Conservation (phyloP, 2,329 filamentous ascomycete species). For the Mycosphaerelloides madeirae region DNA sequence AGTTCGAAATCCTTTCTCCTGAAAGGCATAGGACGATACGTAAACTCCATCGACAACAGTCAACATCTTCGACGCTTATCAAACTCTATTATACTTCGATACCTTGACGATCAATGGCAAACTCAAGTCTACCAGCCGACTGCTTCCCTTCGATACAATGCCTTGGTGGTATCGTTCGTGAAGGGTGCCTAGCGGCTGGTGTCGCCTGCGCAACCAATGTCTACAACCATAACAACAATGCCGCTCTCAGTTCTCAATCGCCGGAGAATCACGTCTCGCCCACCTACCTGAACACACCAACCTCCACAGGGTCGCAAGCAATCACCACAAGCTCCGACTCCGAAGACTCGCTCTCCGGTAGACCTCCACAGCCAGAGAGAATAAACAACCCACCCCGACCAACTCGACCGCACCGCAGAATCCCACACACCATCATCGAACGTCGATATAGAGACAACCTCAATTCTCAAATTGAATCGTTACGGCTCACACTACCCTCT, state of each 20-base stretch:
- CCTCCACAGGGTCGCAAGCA: constrained; percentile 8
- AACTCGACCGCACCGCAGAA: constrained; percentile 19
- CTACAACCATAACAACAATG: background rate
- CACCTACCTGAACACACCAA: constrained; percentile 11
- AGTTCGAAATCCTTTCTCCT: constrained; percentile 3
- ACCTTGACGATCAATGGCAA: constrained; percentile 4
- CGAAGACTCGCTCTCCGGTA: constrained; percentile 14
- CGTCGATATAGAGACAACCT: constrained; percentile 45
- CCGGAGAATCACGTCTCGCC: constrained; percentile 10
- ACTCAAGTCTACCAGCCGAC: constrained; percentile 11
- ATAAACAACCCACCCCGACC: constrained; percentile 5
- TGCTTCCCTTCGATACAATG: constrained; percentile 21
- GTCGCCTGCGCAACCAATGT: constrained; percentile 15
- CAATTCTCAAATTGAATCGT: constrained; percentile 43
- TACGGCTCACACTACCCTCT: constrained; percentile 36
- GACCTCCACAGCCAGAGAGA: background rate
- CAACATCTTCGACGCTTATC: constrained; percentile 2
- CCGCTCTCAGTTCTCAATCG: constrained; percentile 5
- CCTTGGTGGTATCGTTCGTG: constrained; percentile 16
- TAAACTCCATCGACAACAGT: background rate
- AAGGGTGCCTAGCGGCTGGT: constrained; percentile 18
- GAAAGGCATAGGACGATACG: constrained; percentile 6
- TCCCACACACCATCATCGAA: constrained; percentile 43
- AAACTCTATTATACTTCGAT: background rate
- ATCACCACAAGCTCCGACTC: constrained; percentile 17